Evolutionary conservation across 2,329 filamentous ascomycete species (phyloP), one percentile per base, ranked within the genome.

Genomic region (Bertia moriformis): DNA sequence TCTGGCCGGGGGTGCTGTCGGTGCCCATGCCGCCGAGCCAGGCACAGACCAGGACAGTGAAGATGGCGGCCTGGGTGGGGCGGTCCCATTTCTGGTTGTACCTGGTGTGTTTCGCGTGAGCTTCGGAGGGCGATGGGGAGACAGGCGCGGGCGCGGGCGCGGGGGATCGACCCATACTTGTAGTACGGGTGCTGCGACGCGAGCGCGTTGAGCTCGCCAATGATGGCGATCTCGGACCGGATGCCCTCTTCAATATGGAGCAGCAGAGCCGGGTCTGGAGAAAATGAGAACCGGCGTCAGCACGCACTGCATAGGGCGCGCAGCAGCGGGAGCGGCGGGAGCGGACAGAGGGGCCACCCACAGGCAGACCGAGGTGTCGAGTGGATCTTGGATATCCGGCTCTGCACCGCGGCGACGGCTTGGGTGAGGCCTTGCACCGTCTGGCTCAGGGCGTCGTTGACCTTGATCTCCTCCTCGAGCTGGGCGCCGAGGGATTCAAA

Each of bases 141-240:
- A 19, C 18, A 18, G 17, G 7, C 13, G 18, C 37, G 17, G 4
- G 24, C 19, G 4, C 19, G 19, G 24, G 15, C 18, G 15, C 19
- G n/a, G 15, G 14, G 19, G 5, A 18, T 38, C 14, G 19, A 32
- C 4, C 40, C 60, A 37, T 53, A 95, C 71, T 94, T 95, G 76
- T 96, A 98, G 67, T 96, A 98, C 0, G 91, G 89, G 51, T 93
- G 81, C 55, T 83, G 71, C 18, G 86, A 88, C 2, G 88, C 86
- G 40, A 84, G 72, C 40, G 69, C 61, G 44, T 75, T 72, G 35
- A 98, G 73, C 47, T 79, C 75, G 41, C 66, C 62, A 36, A 95
- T 71, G 35, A 79, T 81, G 37, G 74, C 65, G 41, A 83, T 71
- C 56, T 93, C 77, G 24, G 82, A 72, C 45, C 72, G 65, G 54